Base-by-base conservation (phyloP, 2,329 filamentous ascomycete species). In the Claviceps capensis region DNA sequence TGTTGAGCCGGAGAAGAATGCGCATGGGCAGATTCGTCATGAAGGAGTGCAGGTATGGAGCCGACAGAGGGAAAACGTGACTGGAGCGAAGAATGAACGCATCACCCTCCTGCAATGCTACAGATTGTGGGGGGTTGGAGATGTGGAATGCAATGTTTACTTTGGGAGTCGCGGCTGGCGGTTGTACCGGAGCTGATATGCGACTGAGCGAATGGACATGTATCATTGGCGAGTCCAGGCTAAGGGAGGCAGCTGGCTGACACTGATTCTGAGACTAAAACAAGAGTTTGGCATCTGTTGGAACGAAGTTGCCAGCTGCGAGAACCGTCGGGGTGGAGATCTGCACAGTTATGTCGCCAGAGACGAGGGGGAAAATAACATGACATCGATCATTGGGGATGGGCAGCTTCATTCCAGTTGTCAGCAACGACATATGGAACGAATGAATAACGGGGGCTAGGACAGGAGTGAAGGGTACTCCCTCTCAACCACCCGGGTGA, bases 121-220 rank as follows among this genome's bases (percentile, higher is more conserved):
- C 45, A 37, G 16, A 47, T 13, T 7, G 45, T 7, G 45, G 40
- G 5, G 14, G 38, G 38, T 37, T 17, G 40, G 42, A 13, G 43
- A 52, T 44, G 44, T 57, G 56, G 57, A 59, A 59, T 59, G 57
- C 52, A 59, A 56, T 54, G 51, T 55, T 57, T 51, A 49, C 53
- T 34, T 49, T 47, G 49, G 40, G 43, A 48, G 49, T 49, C 47
- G 53, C 52, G 52, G 53, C 34, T 51, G 48, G 52, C 56, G 54
- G 54, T 56, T 51, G 51, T 30, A 30, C 26, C 26, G 52, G 52
- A 37, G 34, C 41, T 48, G 30, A 48, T 8, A 49, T 41, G 26
- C 52, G 41, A 43, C 30, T 45, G 48, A 22, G 41, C 30, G 42
- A 46, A 19, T 23, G 42, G 42, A 44, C 19, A 45, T 45, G 36